Evolutionary conservation across 208 protist species (phyloP).

Genomic region (Dictyostelium gargantuum): DNA sequence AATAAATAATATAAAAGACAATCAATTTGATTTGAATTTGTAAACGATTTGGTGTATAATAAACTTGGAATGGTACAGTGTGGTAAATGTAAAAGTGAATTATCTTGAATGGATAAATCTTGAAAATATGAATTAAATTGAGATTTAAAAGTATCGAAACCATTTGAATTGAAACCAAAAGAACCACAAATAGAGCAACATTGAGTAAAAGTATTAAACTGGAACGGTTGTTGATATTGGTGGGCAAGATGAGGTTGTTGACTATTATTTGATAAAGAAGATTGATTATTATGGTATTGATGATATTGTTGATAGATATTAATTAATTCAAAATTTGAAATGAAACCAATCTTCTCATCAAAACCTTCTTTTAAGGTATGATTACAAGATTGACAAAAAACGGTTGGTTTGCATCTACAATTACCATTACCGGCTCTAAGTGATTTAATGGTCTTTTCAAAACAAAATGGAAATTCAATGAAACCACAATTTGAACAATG

Average conservation of each 20-base stretch:
- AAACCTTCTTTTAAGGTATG: not conserved
- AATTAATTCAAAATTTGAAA: not conserved
- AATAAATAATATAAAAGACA: not conserved
- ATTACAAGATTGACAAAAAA: not conserved
- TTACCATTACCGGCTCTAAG: not conserved
- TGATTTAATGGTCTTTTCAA: not conserved
- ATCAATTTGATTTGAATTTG: conserved; percentile 8
- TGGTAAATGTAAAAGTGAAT: conserved; percentile 2
- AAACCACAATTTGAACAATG: conserved; percentile 7
- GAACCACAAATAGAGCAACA: conserved; percentile 11
- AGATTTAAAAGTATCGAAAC: not conserved
- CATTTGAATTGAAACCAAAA: conserved; percentile 16
- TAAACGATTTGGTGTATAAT: not conserved
- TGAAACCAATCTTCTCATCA: not conserved
- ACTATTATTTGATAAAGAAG: not conserved
- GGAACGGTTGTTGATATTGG: no score
- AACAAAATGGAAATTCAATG: conserved; percentile 38
- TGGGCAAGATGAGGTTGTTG: not conserved
- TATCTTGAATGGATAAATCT: not conserved
- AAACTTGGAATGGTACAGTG: not conserved
- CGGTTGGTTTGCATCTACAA: not conserved
- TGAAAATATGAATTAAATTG: not conserved
- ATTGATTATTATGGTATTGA: not conserved
- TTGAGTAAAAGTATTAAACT: not conserved
- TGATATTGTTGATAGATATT: not conserved